A percentile compares a stretch with the other conserved stretches of the same genome.
phyloP scores from a whole-genome alignment of 345 rosid species.

The Hibiscus syriacus region DNA sequence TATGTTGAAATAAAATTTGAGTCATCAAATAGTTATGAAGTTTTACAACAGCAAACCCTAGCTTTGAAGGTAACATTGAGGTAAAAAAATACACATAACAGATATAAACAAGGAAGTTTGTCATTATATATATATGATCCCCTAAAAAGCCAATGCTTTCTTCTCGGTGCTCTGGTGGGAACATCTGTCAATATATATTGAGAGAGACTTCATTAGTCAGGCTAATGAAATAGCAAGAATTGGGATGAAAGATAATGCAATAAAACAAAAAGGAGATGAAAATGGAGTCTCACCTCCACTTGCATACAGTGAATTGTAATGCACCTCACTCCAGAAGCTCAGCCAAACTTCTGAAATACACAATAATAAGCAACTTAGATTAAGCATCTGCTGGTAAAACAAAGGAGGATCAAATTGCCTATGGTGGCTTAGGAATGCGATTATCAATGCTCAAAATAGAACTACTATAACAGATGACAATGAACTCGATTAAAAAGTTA shows the following conservation, averaged over 20 bases:
- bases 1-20: neutral
- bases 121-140: neutral
- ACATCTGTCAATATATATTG: slow-evolving; percentile 51
- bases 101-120: neutral
- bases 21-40: neutral
- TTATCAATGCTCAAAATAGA: neutral
- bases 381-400: neutral
- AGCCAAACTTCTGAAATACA: slow-evolving; percentile 60
- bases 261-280: neutral
- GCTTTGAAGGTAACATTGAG: neutral
- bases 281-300: slow-evolving; percentile 51
- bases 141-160: slow-evolving; percentile 79
- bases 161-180: slow-evolving; percentile 55
- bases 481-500: neutral
- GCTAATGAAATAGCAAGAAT: neutral
- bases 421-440: too few relatives aligned
- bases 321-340: slow-evolving; percentile 98
- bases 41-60: neutral
- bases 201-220: neutral
- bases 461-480: neutral
- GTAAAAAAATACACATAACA: neutral
- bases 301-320: slow-evolving; percentile 80
- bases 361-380: neutral
- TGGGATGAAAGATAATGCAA: neutral
- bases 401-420: too few relatives aligned